A percentile compares a stretch with the other conserved stretches of the same genome.
Conservation (phyloP, 2,329 filamentous ascomycete species). For the Ophidiomyces ophidiicola region DNA sequence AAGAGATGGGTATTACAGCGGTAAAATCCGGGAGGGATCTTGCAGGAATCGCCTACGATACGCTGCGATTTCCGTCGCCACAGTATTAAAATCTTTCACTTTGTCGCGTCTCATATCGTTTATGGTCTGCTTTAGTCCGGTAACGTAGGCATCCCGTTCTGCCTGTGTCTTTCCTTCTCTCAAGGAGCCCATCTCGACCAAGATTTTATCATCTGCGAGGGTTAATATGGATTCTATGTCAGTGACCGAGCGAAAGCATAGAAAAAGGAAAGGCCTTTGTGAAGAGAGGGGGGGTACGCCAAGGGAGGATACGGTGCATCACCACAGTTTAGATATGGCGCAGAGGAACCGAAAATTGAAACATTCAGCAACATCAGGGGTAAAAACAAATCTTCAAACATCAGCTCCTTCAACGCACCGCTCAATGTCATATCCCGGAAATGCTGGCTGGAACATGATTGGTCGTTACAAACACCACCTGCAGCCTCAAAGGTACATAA, state of each 20-base stretch:
- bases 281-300: not conserved
- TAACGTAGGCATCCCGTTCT: conserved; percentile 34
- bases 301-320: conserved; percentile 1
- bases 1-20: conserved; percentile 25
- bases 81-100: conserved; percentile 39
- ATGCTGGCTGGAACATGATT: conserved; percentile 66
- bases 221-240: conserved; percentile 31
- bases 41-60: conserved; percentile 41
- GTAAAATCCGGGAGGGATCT: conserved; percentile 35
- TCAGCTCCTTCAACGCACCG: conserved; percentile 51
- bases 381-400: conserved; percentile 15
- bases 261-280: conserved; percentile 2
- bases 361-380: not conserved
- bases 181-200: conserved; percentile 38
- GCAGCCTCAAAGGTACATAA: conserved; percentile 66
- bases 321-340: too few relatives aligned
- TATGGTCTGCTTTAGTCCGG: conserved; percentile 38
- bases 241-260: conserved; percentile 18
- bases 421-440: conserved; percentile 58
- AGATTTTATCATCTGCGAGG: conserved; percentile 39
- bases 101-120: conserved; percentile 38
- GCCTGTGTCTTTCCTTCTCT: conserved; percentile 36
- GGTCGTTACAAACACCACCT: conserved; percentile 61
- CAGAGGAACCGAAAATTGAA: conserved; percentile 4
- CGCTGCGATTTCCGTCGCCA: conserved; percentile 38